Conservation (phyloP, 2,329 filamentous ascomycete species). For the Penicillium palitans region DNA sequence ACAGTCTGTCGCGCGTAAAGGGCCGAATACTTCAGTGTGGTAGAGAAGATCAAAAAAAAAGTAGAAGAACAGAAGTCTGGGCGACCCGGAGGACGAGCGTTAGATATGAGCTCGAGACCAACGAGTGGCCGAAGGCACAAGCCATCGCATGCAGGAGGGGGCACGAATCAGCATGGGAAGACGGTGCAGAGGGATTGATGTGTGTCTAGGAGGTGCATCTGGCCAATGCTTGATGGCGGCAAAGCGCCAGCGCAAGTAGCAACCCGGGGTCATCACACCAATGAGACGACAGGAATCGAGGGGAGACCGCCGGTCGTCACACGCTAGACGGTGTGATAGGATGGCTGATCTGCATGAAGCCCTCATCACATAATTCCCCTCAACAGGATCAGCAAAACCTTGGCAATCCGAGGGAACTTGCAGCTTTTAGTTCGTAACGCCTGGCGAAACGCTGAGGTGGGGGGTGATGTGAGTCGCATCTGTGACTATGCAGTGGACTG, state of each 20-base stretch:
- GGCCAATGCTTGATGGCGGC: slow-evolving; percentile 35
- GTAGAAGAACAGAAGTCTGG: slow-evolving; percentile 22
- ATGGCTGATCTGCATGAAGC: slow-evolving; percentile 29
- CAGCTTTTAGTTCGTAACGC: slow-evolving; percentile 5
- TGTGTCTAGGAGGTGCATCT: slow-evolving; percentile 37
- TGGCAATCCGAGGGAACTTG: slow-evolving; percentile 6
- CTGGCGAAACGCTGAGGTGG: slow-evolving; percentile 19
- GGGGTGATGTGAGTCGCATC: slow-evolving; percentile 9
- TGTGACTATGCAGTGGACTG: slow-evolving; percentile 3
- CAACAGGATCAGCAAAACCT: neutral
- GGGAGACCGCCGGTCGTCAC: slow-evolving; percentile 33
- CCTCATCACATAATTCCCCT: slow-evolving; percentile 17
- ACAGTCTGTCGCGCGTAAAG: slow-evolving; percentile 33
- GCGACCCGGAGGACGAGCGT: slow-evolving; percentile 26
- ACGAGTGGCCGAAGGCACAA: slow-evolving; percentile 11
- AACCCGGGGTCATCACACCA: slow-evolving; percentile 28
- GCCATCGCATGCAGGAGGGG: slow-evolving; percentile 32
- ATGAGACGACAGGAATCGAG: slow-evolving; percentile 24
- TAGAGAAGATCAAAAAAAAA: slow-evolving; percentile 13
- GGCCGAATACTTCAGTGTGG: slow-evolving; percentile 17
- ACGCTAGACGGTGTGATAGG: slow-evolving; percentile 38
- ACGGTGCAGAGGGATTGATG: slow-evolving; percentile 22
- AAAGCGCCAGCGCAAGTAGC: slow-evolving; percentile 36
- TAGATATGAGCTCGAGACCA: slow-evolving; percentile 33
- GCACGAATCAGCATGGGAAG: slow-evolving; percentile 29